Percentiles rank a stretch among this genome's conserved stretches.
Evolutionary conservation across 2,329 filamentous ascomycete genomes (phyloP).

Genomic region (Aspergillus felis): DNA sequence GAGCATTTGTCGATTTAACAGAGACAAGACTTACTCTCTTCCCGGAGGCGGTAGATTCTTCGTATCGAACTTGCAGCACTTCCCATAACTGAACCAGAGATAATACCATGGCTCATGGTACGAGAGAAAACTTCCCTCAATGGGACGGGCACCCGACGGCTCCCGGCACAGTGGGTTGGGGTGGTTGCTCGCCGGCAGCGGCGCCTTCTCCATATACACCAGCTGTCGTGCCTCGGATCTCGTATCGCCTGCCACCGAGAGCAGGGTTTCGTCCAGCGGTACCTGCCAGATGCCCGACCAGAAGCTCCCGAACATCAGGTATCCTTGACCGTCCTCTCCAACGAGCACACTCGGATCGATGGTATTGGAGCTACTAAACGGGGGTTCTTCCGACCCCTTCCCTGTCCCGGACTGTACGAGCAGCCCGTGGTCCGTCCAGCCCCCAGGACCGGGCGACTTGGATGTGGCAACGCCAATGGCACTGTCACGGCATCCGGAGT

Average conservation of each 20-base stretch:
- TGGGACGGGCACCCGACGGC: constrained; percentile 26
- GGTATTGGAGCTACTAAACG: constrained; percentile 51
- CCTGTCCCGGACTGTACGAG: constrained; percentile 33
- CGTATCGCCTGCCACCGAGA: constrained; percentile 18
- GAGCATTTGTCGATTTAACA: background rate
- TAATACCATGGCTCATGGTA: constrained; percentile 29
- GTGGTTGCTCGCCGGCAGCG: constrained; percentile 16
- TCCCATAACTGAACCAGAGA: constrained; percentile 34
- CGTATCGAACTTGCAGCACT: constrained; percentile 28
- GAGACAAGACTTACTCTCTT: constrained; percentile 39
- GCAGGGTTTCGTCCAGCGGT: constrained; percentile 36
- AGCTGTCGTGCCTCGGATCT: constrained; percentile 26
- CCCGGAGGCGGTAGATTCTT: constrained; percentile 47
- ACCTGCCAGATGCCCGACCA: constrained; percentile 65
- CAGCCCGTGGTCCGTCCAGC: constrained; percentile 35
- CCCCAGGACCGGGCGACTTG: constrained; percentile 30
- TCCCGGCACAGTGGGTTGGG: constrained; percentile 27
- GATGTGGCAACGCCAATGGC: constrained; percentile 59
- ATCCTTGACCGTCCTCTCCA: constrained; percentile 35
- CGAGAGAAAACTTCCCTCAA: constrained; percentile 30
- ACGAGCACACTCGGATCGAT: constrained; percentile 57
- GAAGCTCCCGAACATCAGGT: constrained; percentile 64
- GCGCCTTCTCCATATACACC: constrained; percentile 22
- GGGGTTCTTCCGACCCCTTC: constrained; percentile 18
- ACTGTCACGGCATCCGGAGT: constrained; percentile 58